Conservation (phyloP, 805 yeast species). For the Komagataella kurtzmanii region DNA sequence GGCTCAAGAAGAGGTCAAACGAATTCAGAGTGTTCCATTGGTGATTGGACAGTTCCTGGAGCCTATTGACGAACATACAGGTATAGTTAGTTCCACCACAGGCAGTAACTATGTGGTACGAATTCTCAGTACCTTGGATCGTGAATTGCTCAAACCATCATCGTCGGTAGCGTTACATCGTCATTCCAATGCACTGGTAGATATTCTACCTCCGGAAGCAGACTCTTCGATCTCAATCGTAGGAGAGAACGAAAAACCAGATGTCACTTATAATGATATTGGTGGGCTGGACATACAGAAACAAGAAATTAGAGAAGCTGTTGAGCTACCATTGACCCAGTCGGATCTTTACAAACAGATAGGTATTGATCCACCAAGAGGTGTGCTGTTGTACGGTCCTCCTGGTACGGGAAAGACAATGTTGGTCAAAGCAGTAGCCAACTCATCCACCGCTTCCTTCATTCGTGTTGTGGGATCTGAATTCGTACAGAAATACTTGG, state of each 20-base stretch:
- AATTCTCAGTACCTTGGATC: slow-evolving; percentile 84
- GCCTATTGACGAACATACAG: slow-evolving; percentile 93
- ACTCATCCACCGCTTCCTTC: slow-evolving; percentile 88
- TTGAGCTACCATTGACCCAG: slow-evolving; percentile 90
- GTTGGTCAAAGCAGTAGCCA: slow-evolving; percentile 98
- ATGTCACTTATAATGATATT: slow-evolving; percentile 90
- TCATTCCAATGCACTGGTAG: slow-evolving; percentile 95
- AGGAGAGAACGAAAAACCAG: slow-evolving; percentile 88
- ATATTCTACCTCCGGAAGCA: slow-evolving; percentile 96
- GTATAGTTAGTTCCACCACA: slow-evolving; percentile 93
- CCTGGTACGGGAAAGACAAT: slow-evolving; percentile 99
- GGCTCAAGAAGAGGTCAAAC: slow-evolving; percentile 97
- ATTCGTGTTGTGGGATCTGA: slow-evolving; percentile 97
- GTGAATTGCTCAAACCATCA: slow-evolving; percentile 88
- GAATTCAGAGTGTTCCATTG: slow-evolving; percentile 93
- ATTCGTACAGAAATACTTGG: slow-evolving; percentile 93
- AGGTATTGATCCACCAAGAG: slow-evolving; percentile 98
- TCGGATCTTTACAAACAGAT: slow-evolving; percentile 93
- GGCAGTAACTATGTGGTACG: slow-evolving; percentile 96
- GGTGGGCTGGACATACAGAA: slow-evolving; percentile 99
- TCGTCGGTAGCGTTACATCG: slow-evolving; percentile 96
- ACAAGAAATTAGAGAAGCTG: slow-evolving; percentile 98
- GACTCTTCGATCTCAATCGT: slow-evolving; percentile 92
- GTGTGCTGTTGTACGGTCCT: slow-evolving; percentile 95
- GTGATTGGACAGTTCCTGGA: slow-evolving; percentile 97